A percentile compares a stretch with the other conserved stretches of the same genome.
These are phyloP conservation scores for Candida maltosa DNA, from an alignment of 805 yeast species.

Conservation along the genomic window DNA sequence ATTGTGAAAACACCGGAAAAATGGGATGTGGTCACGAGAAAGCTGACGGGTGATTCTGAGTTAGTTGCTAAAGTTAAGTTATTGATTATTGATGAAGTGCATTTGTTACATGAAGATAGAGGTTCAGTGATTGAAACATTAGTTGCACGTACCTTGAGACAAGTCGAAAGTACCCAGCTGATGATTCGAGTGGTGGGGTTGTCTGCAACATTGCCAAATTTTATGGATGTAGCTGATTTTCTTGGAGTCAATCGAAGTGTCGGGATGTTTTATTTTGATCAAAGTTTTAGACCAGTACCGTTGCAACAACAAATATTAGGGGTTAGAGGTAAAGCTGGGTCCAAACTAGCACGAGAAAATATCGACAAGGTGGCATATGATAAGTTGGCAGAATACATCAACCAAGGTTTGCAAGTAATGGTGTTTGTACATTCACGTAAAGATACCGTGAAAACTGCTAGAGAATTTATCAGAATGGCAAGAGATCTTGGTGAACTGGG, in stretches of 20 bases:
- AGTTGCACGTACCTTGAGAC: constrained; percentile 90
- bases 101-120: constrained; percentile 92
- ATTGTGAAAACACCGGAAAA: constrained; percentile 95
- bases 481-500: constrained; percentile 53
- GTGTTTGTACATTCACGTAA: constrained; percentile 94
- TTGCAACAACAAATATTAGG: constrained; percentile 85
- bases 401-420: constrained; percentile 85
- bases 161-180: constrained; percentile 90
- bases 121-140: constrained; percentile 96
- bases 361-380: constrained; percentile 76
- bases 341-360: constrained; percentile 65
- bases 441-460: constrained; percentile 84
- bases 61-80: constrained; percentile 79
- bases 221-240: constrained; percentile 90
- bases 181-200: constrained; percentile 93
- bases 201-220: constrained; percentile 92
- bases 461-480: constrained; percentile 67
- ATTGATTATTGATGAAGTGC: constrained; percentile 93
- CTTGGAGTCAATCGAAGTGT: constrained; percentile 83
- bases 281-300: constrained; percentile 91
- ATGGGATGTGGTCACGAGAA: constrained; percentile 97
- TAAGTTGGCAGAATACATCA: constrained; percentile 64
- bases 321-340: constrained; percentile 81
- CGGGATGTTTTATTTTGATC: constrained; percentile 94
- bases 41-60: constrained; percentile 85